Evolutionary conservation across 2,329 filamentous ascomycete genomes (phyloP).

Genomic region (Cladophialophora psammophila): DNA sequence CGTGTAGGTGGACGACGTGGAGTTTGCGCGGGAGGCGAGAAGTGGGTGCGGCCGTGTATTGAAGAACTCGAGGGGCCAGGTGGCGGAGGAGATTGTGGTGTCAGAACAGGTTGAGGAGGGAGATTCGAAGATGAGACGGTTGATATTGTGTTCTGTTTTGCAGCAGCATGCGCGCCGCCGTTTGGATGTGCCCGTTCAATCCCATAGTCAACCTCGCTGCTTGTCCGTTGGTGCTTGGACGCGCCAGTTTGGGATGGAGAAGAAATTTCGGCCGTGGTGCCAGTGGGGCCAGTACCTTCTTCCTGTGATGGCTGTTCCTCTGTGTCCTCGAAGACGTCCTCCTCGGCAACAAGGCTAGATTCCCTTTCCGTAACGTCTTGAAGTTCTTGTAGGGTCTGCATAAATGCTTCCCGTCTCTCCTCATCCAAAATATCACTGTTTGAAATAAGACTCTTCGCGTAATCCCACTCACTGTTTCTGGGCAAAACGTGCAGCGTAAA

Average conservation of each 20-base stretch:
- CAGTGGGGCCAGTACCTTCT: constrained; percentile 61
- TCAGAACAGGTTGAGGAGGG: constrained; percentile 26
- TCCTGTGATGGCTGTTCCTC: constrained; percentile 69
- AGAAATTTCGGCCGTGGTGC: constrained; percentile 44
- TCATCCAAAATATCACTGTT: constrained; percentile 89
- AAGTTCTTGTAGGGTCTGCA: constrained; percentile 82
- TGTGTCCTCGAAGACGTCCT: constrained; percentile 45
- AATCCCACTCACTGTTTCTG: constrained; percentile 94
- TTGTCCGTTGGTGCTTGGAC: constrained; percentile 60
- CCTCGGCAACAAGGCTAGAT: constrained; percentile 22
- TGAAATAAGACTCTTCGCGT: constrained; percentile 87
- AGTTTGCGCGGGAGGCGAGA: constrained; percentile 35
- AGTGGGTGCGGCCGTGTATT: constrained; percentile 25
- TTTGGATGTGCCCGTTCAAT: constrained; percentile 63
- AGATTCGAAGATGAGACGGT: neutral
- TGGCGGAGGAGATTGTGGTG: constrained; percentile 26
- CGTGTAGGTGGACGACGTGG: constrained; percentile 26
- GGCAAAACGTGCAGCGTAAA: constrained; percentile 96
- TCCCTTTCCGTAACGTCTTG: constrained; percentile 75
- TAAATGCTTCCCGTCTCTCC: constrained; percentile 85
- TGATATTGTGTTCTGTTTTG: constrained; percentile 23
- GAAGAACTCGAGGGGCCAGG: neutral
- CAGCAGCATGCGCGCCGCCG: constrained; percentile 39
- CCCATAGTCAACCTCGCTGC: constrained; percentile 72
- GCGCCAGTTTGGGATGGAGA: constrained; percentile 49